These are phyloP conservation scores for Zhuliangozyma blackwelliae DNA, from an alignment of 1,139 yeast species.

Conservation along the genomic window DNA sequence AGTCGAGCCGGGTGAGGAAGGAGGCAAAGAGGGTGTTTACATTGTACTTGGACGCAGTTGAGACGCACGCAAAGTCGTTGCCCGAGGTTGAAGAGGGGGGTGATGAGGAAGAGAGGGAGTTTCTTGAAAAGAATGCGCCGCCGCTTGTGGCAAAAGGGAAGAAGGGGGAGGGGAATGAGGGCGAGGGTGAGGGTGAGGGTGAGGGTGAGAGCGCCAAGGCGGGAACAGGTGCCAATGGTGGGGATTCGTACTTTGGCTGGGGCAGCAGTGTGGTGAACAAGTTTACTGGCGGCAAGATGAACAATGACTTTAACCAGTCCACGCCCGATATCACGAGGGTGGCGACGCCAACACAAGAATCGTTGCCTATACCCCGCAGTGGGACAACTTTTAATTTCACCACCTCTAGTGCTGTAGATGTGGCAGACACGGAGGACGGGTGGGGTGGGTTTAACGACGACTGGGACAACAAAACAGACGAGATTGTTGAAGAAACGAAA, in stretches of 20 bases:
- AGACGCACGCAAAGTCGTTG: conserved; percentile 53
- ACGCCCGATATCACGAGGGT: conserved; percentile 38
- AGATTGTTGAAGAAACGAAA: conserved; percentile 8
- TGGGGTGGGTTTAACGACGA: conserved; percentile 14
- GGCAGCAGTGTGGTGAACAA: conserved; percentile 27
- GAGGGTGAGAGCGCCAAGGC: conserved; percentile 29
- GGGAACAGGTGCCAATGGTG: conserved; percentile 2
- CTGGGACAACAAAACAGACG: conserved; percentile 6
- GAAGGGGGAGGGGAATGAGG: conserved; percentile 43
- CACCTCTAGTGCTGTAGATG: background rate
- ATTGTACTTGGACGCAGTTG: conserved; percentile 60
- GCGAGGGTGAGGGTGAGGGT: conserved; percentile 32
- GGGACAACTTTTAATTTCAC: background rate
- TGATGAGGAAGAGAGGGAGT: conserved; percentile 29
- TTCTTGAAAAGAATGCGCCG: conserved; percentile 29
- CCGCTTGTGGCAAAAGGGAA: too few species aligned
- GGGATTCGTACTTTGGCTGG: conserved; percentile 19
- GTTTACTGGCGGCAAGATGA: conserved; percentile 29
- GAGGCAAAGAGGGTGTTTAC: conserved; percentile 71
- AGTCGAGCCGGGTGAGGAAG: conserved; percentile 57
- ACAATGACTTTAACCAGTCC: conserved; percentile 35
- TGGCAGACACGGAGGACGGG: conserved; percentile 8
- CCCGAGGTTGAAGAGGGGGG: conserved; percentile 47
- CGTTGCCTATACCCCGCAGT: conserved; percentile 11
- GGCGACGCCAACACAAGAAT: conserved; percentile 19